phyloP scores from a whole-genome alignment of 768 basidiomycete genomes.

The Favolaschia claudopus region DNA sequence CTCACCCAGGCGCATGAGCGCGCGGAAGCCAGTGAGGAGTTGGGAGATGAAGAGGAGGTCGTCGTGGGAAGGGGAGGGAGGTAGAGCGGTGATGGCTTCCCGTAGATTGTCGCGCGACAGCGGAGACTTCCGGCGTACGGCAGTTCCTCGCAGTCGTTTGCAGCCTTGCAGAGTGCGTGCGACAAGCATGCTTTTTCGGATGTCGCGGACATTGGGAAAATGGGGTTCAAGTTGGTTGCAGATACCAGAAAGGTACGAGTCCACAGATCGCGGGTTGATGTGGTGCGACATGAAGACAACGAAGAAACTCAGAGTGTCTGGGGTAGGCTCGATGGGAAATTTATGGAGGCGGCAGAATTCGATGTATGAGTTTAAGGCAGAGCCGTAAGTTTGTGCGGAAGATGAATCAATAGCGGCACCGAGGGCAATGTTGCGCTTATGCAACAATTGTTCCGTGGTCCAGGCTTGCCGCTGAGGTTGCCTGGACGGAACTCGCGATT shows the following conservation, averaged over 20 bases:
- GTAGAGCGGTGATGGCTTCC: background rate
- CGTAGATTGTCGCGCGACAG: constrained; percentile 28
- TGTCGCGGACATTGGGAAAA: constrained; percentile 38
- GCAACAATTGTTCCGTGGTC: too few relatives aligned
- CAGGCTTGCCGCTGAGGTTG: constrained; percentile 41
- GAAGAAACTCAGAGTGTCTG: constrained; percentile 43
- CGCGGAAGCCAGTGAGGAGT: too few relatives aligned
- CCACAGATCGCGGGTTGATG: constrained; percentile 43
- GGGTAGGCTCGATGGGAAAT: constrained; percentile 35
- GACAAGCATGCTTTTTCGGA: constrained; percentile 34
- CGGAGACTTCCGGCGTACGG: constrained; percentile 33
- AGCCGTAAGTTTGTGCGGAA: constrained; percentile 33
- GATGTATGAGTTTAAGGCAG: constrained; percentile 39
- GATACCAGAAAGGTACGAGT: constrained; percentile 47
- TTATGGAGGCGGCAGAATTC: constrained; percentile 35
- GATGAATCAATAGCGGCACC: too few relatives aligned
- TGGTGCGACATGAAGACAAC: constrained; percentile 41
- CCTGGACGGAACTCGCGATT: too few relatives aligned
- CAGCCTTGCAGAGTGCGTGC: constrained; percentile 26
- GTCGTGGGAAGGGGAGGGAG: background rate
- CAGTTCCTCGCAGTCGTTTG: constrained; percentile 26
- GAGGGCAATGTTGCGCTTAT: too few relatives aligned
- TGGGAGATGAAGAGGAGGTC: constrained; percentile 19
- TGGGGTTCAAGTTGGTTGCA: constrained; percentile 38
- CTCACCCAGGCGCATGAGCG: too few relatives aligned